Conservation (phyloP, 2,329 filamentous ascomycete genomes). For the Neurospora sp. region DNA sequence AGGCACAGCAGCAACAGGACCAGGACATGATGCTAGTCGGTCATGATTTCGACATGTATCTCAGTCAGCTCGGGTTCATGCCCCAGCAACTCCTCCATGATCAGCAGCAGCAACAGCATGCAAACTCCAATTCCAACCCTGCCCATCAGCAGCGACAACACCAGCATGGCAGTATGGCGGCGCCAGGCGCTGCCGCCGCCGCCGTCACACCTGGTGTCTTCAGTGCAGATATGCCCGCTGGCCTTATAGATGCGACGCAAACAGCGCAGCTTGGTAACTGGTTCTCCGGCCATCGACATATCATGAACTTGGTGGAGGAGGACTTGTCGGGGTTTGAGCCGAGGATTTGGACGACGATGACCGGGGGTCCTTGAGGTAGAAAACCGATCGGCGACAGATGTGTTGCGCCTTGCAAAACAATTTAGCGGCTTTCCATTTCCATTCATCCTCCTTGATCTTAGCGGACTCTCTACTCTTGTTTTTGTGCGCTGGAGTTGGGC, state of each 20-base stretch:
- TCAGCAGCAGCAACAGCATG: constrained; percentile 16
- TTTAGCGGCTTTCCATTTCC: not conserved
- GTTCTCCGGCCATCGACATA: constrained; percentile 56
- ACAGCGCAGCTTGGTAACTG: constrained; percentile 48
- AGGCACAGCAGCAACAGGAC: constrained; percentile 34
- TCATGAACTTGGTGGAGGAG: constrained; percentile 55
- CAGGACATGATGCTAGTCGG: constrained; percentile 39
- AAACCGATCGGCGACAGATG: not conserved
- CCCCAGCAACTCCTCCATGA: constrained; percentile 28
- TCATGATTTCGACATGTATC: constrained; percentile 54
- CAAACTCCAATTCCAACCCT: not conserved
- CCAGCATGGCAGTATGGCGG: constrained; percentile 2
- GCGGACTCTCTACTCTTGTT: not conserved
- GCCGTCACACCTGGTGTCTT: not conserved
- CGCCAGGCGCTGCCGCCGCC: not conserved
- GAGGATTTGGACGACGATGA: constrained; percentile 8
- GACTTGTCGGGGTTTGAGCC: constrained; percentile 37
- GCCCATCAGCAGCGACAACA: not conserved
- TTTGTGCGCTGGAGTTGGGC: not conserved
- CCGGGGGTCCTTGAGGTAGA: not conserved
- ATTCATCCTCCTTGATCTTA: not conserved
- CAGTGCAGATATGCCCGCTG: constrained; percentile 4
- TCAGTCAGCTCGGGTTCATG: constrained; percentile 53
- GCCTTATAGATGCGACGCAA: constrained; percentile 14
- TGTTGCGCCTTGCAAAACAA: not conserved